Evolutionary conservation across 2,329 filamentous ascomycete genomes (phyloP).

Genomic region (Coniella vitis): DNA sequence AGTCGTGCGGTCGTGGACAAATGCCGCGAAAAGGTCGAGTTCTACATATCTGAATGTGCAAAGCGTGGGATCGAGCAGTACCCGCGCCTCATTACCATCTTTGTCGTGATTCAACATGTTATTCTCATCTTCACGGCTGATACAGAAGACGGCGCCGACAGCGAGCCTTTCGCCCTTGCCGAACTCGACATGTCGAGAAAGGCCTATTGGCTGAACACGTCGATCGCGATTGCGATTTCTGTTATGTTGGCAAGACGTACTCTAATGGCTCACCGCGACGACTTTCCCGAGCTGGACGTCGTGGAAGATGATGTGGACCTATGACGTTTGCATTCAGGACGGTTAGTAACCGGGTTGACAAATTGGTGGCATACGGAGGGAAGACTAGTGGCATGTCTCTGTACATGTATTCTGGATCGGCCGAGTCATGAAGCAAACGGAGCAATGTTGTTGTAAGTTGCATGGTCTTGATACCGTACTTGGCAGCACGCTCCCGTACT

Average conservation of each 20-base stretch:
- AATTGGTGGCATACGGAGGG: too few relatives aligned
- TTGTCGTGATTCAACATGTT: constrained; percentile 47
- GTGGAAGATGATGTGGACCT: constrained; percentile 20
- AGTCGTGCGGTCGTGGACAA: constrained; percentile 1
- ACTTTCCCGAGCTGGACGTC: constrained; percentile 4
- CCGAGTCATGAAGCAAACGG: too few relatives aligned
- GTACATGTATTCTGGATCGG: too few relatives aligned
- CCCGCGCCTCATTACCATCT: constrained; percentile 28
- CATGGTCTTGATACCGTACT: too few relatives aligned
- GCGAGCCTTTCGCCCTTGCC: constrained; percentile 22
- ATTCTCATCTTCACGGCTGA: constrained; percentile 39
- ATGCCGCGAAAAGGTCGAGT: constrained; percentile 11
- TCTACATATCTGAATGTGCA: constrained; percentile 13
- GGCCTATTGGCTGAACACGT: constrained; percentile 30
- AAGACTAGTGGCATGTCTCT: too few relatives aligned
- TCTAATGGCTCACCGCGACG: constrained; percentile 16
- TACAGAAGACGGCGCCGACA: not conserved
- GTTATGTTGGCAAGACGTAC: constrained; percentile 26
- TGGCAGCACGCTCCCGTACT: too few relatives aligned
- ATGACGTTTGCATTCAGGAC: constrained; percentile 5
- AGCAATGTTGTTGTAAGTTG: too few relatives aligned
- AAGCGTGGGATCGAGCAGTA: constrained; percentile 11
- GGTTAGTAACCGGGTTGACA: not conserved
- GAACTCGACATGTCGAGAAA: constrained; percentile 26
- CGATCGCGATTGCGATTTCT: constrained; percentile 29